These are phyloP conservation scores for Niebla homalea DNA, from an alignment of 495 filamentous ascomycete genomes.

Conservation along the genomic window DNA sequence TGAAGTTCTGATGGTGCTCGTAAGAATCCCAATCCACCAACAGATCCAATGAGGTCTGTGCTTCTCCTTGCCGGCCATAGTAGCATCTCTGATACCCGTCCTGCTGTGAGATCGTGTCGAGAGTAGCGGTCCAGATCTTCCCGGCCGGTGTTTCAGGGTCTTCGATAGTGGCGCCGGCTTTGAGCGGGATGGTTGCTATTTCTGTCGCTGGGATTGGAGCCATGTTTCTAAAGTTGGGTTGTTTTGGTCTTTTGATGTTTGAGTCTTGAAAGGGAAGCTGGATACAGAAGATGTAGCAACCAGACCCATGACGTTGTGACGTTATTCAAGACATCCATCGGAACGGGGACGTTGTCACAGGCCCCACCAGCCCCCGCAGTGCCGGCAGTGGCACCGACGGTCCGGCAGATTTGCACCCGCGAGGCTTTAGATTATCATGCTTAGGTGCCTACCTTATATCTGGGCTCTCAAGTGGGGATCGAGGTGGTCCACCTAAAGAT, in stretches of 20 bases:
- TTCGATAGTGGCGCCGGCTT: conserved; percentile 10
- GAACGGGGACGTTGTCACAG: no score
- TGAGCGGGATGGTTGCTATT: conserved; percentile 14
- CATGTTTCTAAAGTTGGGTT: conserved; percentile 1
- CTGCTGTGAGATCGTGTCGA: conserved; percentile 12
- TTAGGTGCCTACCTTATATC: no score
- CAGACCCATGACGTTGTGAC: no score
- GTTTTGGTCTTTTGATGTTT: neutral
- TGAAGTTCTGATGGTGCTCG: conserved; percentile 13
- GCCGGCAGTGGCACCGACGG: no score
- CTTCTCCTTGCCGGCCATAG: conserved; percentile 13
- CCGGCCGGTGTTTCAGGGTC: conserved; percentile 7
- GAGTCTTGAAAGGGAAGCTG: no score
- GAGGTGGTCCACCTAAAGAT: no score
- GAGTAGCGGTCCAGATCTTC: conserved; percentile 9
- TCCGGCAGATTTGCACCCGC: no score
- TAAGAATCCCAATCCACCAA: conserved; percentile 16
- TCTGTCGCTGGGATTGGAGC: conserved; percentile 12
- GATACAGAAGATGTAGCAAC: no score
- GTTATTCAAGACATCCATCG: no score
- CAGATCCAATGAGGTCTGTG: conserved; percentile 11
- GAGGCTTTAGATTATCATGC: no score
- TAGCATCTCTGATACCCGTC: conserved; percentile 14
- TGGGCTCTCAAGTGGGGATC: no score
- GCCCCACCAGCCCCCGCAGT: no score